Conservation (phyloP, 2,329 filamentous ascomycete species). For the Nothomitra cinnamomea region DNA sequence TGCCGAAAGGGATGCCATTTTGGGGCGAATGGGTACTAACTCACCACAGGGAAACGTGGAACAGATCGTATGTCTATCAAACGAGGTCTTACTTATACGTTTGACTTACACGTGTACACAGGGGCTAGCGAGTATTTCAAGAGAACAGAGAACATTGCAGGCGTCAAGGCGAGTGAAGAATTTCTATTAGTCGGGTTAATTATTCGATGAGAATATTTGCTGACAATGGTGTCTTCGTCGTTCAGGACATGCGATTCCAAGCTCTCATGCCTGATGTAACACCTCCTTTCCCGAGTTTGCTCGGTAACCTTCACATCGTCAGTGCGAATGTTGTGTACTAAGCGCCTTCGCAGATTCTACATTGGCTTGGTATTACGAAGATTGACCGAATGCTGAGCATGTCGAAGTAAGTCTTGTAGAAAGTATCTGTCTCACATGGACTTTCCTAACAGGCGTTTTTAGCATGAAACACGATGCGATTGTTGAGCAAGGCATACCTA, state of each 20-base stretch:
- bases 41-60: conserved; percentile 20
- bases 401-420: conserved; percentile 53
- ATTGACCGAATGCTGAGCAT: conserved; percentile 98
- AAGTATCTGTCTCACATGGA: not conserved
- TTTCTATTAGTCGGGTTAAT: not conserved
- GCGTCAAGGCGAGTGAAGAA: conserved; percentile 54
- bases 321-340: not conserved
- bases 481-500: conserved; percentile 71
- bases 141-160: conserved; percentile 94
- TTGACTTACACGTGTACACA: not conserved
- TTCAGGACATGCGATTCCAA: conserved; percentile 76
- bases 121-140: conserved; percentile 87
- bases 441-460: conserved; percentile 1
- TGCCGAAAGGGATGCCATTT: conserved; percentile 9
- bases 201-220: not conserved
- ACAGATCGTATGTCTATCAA: conserved; percentile 14
- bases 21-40: conserved; percentile 16
- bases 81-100: not conserved
- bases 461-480: conserved; percentile 88
- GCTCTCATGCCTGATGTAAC: conserved; percentile 75
- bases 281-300: not conserved
- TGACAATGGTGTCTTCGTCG: not conserved
- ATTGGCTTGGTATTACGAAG: conserved; percentile 97
- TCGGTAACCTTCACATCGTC: not conserved
- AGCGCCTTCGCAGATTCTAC: conserved; percentile 46